Evolutionary conservation across 2,329 filamentous ascomycete species (phyloP), one percentile per base, ranked within the genome.

Genomic region (Gliomastix tumulicola): DNA sequence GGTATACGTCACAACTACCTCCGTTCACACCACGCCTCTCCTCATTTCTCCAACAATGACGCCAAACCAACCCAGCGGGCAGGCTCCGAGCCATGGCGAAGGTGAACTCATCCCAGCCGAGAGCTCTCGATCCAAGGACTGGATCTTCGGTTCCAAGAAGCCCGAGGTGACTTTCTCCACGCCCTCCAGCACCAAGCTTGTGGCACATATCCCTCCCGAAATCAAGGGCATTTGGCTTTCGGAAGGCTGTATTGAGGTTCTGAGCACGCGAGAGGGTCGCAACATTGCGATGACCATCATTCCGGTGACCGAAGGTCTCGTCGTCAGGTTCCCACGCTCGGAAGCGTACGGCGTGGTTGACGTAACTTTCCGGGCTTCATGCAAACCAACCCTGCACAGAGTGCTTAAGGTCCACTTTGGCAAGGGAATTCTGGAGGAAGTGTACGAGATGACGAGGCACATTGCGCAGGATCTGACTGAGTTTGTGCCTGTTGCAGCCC

Each of bases 351-450:
- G 78, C 21, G 53, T 74, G 25, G 54, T 82, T 35, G 74, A 74
- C 36, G 63, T 83, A 31, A 69, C 71, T 3, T 66, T 83, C 23
- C 62, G 70, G 37, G 77, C 77, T 2, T 74, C 66, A 12, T 74
- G 68, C 38, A 73, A 71, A 42, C 79, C 79, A 18, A 74, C 68
- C 52, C 65, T 81, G 43, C 74, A 74, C 47, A 76, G 81, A 56
- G 71, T 70, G 1, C 75, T 81, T 51, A 66, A 69, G 27, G 57
- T 82, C 21, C 70, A 79, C 50, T 78, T 82, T 53, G 74, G 75
- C 32, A 68, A 59, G 49, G 59, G 65, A 17, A 54, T 64, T 13
- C 51, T 73, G 30, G 60, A 58, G 11, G 63, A 66, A 27, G 64
- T 62, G 12, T 43, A 70, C 6, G 67, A 70, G 38, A 60, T 58